Percentiles rank a stretch among this genome's conserved stretches.
Evolutionary conservation across 164 flowering plant genomes (phyloP).

Genomic region (Piper betle): DNA sequence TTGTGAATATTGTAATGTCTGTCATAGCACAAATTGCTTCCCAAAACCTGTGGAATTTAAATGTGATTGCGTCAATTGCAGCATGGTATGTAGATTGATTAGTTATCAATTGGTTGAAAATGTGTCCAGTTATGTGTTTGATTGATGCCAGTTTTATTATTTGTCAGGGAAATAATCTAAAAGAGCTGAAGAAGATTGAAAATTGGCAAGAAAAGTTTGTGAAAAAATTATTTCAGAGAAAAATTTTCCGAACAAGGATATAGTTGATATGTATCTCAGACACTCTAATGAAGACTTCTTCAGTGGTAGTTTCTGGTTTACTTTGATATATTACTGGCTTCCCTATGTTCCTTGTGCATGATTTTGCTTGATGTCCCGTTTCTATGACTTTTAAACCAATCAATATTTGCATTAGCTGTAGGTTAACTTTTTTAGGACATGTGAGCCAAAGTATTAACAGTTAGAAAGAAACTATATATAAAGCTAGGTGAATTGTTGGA

Average conservation of each 20-base stretch:
- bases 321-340: background rate
- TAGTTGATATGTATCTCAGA: constrained; percentile 53
- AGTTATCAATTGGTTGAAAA: background rate
- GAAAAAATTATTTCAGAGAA: constrained; percentile 43
- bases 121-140: background rate
- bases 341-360: background rate
- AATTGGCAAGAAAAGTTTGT: constrained; percentile 50
- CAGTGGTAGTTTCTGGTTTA: constrained; percentile 25
- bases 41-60: constrained; percentile 53
- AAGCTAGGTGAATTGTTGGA: background rate
- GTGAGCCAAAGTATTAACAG: background rate
- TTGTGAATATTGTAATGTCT: constrained; percentile 48
- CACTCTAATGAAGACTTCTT: constrained; percentile 24
- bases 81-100: constrained; percentile 27
- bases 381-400: too few species aligned
- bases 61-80: constrained; percentile 63
- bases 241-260: constrained; percentile 65
- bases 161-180: constrained; percentile 17
- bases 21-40: constrained; percentile 29
- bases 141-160: background rate
- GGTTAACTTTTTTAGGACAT: background rate
- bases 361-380: background rate
- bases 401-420: background rate
- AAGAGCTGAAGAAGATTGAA: constrained; percentile 41
- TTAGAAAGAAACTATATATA: background rate